Base-by-base conservation (phyloP, 805 yeast genomes). In the Kluyveromyces starmeri region DNA sequence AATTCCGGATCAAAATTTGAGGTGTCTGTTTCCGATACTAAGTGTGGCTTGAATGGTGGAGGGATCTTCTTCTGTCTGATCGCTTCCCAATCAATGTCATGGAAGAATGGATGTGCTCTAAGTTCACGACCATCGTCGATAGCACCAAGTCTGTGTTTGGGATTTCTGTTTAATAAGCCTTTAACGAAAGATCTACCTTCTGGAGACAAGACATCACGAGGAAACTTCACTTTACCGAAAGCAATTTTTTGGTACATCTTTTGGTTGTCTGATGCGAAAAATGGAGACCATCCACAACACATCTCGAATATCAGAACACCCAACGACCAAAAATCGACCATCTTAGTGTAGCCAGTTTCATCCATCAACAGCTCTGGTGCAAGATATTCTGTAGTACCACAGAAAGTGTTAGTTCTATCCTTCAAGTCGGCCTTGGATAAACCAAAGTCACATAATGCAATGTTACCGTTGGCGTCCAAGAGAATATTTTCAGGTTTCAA, bases 221-320 rank as follows among this genome's bases (percentile, higher is more conserved):
- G 98, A 61, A 92, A 92, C 52, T 95, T 73, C 28, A 92, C 97
- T 59, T 89, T 92, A 43, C 98, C 98, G 62, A 86, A 92, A 4
- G 97, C 98, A 65, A 92, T 92, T 62, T 92, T 92, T 65, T 89
- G 92, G 64, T 92, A 92, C 98, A 92, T 92, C 61, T 92, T 96
- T 65, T 92, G 97, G 33, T 95, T 86, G 59, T 85, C 89, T 43
- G 89, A 96, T 18, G 97, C 98, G 53, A 85, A 92, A 59, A 92
- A 92, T 36, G 98, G 98, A 4, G 95, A 83, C 98, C 97, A 92
- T 34, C 98, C 98, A 64, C 97, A 92, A 61, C 97, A 88, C 98
- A 92, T 92, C 64, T 92, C 98, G 61, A 92, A 92, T 29, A 92
- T 86, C 39, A 92, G 67, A 17, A 92, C 98, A 40, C 98, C 98